Evolutionary conservation across 2,329 filamentous ascomycete species (phyloP).

Genomic region (Pyricularia sp.): DNA sequence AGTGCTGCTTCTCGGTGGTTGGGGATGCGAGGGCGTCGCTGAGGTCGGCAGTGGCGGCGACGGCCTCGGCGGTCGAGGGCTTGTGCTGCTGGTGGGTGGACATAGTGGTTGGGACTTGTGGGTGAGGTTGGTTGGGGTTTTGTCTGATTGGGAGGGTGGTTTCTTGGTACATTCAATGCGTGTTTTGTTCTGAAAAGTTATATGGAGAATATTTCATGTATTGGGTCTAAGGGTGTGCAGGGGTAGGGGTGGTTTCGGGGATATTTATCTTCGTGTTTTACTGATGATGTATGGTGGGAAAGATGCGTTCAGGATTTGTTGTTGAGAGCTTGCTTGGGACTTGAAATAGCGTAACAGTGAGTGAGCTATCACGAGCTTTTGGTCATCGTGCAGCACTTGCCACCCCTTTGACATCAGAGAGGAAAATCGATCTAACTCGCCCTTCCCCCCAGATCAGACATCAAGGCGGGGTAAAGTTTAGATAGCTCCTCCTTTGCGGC

Average conservation of each 20-base stretch:
- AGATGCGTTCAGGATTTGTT: background rate
- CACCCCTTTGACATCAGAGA: background rate
- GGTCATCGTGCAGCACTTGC: background rate
- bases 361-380: background rate
- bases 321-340: background rate
- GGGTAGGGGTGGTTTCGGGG: background rate
- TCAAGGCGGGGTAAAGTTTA: background rate
- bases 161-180: background rate
- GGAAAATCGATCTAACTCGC: background rate
- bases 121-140: background rate
- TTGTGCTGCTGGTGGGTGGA: background rate
- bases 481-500: background rate
- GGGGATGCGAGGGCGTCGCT: conserved; percentile 3
- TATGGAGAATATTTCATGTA: background rate
- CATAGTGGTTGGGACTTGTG: background rate
- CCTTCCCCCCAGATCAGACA: background rate
- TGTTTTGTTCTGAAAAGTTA: background rate
- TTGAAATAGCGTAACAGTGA: background rate
- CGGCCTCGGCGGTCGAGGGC: background rate
- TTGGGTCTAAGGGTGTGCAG: background rate
- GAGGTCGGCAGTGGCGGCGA: conserved; percentile 3
- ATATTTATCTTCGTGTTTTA: background rate
- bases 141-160: background rate
- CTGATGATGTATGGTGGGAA: background rate
- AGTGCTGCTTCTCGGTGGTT: conserved; percentile 20